Conservation (phyloP, 768 basidiomycete genomes). For the Omphalotus guepiniiformis region DNA sequence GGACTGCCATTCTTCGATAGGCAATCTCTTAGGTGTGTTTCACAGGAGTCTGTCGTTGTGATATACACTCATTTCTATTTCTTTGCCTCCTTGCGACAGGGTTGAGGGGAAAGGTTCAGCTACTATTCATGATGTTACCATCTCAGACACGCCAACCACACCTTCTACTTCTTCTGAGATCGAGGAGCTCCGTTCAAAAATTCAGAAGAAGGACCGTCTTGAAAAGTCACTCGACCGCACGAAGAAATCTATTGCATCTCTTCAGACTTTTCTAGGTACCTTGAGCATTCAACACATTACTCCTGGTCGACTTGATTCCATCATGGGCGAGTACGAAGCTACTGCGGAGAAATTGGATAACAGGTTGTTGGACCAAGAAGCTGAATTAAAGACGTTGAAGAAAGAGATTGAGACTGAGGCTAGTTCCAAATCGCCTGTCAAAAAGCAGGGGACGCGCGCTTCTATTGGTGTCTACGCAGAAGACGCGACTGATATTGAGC, state of each 20-base stretch:
- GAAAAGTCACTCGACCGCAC: slow-evolving; percentile 29
- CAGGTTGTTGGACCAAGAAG: too few relatives aligned
- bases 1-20: slow-evolving; percentile 34
- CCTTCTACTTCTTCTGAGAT: slow-evolving; percentile 27
- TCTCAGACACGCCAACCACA: slow-evolving; percentile 22
- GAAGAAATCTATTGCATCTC: slow-evolving; percentile 20
- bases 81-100: slow-evolving; percentile 21
- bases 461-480: slow-evolving; percentile 8
- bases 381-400: slow-evolving; percentile 5
- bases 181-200: slow-evolving; percentile 19
- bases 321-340: slow-evolving; percentile 1
- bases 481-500: slow-evolving; percentile 4
- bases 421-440: not conserved
- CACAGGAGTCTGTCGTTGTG: too few relatives aligned
- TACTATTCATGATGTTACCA: slow-evolving; percentile 42
- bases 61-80: not conserved
- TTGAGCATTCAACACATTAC: slow-evolving; percentile 29
- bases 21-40: slow-evolving; percentile 36
- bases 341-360: slow-evolving; percentile 7
- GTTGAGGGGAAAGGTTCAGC: slow-evolving; percentile 42
- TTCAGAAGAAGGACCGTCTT: slow-evolving; percentile 20
- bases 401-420: not conserved
- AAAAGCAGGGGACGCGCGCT: not conserved
- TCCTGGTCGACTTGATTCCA: not conserved
- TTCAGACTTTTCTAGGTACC: slow-evolving; percentile 33